phyloP scores from a whole-genome alignment of 257 asterid genomes.

The Thymus quinquecostatus region DNA sequence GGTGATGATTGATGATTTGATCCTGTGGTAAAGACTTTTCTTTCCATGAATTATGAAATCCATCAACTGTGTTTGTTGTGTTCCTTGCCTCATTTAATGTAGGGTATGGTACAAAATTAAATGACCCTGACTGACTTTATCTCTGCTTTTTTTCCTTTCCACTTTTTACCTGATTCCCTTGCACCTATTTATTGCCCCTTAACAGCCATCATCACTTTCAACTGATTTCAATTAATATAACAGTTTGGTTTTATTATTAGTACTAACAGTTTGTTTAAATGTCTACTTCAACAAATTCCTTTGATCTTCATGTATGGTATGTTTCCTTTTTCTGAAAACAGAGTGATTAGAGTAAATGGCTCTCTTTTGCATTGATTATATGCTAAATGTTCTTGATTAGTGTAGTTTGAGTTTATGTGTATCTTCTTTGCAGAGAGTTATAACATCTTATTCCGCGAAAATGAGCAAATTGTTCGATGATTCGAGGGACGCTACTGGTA shows the following conservation, averaged over 20 bases:
- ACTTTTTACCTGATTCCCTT: conserved; percentile 34
- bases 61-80: conserved; percentile 9
- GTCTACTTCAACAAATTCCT: not conserved
- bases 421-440: conserved; percentile 50
- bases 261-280: not conserved
- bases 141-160: conserved; percentile 52
- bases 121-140: conserved; percentile 35
- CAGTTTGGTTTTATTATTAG: not conserved
- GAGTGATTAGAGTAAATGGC: not conserved
- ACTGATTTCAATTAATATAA: not conserved
- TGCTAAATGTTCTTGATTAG: not conserved
- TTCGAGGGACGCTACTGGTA: conserved; percentile 39
- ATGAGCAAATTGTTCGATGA: conserved; percentile 50
- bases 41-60: not conserved
- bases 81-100: conserved; percentile 40
- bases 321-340: not conserved
- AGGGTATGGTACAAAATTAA: conserved; percentile 42
- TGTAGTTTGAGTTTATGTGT: not conserved
- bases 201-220: conserved; percentile 36
- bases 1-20: conserved; percentile 32
- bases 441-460: conserved; percentile 63
- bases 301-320: not conserved
- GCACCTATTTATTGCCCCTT: conserved; percentile 46
- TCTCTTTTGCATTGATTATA: not conserved
- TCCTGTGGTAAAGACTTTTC: not conserved